These are phyloP conservation scores for Mycothermus thermophilus DNA, from an alignment of 495 filamentous ascomycete species.

Conservation along the genomic window DNA sequence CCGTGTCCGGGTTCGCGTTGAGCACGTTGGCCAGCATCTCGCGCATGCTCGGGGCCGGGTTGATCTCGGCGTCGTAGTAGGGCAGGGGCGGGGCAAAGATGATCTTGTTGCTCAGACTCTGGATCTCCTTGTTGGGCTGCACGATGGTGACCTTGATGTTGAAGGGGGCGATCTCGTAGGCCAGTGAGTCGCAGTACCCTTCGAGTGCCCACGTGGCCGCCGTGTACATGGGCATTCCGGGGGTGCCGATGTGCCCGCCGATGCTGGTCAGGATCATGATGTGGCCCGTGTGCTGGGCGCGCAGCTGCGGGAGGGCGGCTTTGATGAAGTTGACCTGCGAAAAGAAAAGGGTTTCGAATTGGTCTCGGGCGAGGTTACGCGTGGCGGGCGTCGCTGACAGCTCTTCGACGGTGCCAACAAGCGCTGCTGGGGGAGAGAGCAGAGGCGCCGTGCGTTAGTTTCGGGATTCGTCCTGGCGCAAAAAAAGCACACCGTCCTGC, in stretches of 20 bases:
- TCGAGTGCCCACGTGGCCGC: conserved; percentile 91
- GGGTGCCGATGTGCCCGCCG: conserved; percentile 84
- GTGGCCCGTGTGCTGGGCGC: conserved; percentile 68
- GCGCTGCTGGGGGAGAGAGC: conserved; percentile 33
- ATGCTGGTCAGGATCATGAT: conserved; percentile 82
- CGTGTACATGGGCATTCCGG: conserved; percentile 79
- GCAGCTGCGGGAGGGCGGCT: conserved; percentile 65
- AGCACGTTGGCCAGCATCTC: conserved; percentile 68
- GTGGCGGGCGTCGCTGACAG: conserved; percentile 59
- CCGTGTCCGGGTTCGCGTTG: conserved; percentile 38
- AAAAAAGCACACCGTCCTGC: conserved; percentile 1
- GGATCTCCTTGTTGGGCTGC: conserved; percentile 73
- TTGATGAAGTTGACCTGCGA: conserved; percentile 93
- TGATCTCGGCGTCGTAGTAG: conserved; percentile 57
- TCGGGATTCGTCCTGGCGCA: too few species aligned
- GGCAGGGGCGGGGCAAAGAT: conserved; percentile 63
- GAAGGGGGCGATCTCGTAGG: conserved; percentile 95
- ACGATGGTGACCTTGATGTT: conserved; percentile 93
- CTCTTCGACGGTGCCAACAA: conserved; percentile 88
- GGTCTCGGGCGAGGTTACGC: conserved; percentile 65
- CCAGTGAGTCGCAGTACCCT: conserved; percentile 93
- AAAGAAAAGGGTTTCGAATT: conserved; percentile 92
- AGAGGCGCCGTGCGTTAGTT: neutral
- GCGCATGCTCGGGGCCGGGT: conserved; percentile 65
- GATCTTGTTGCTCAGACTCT: conserved; percentile 71